A percentile compares a stretch with the other conserved stretches of the same genome.
phyloP scores from a whole-genome alignment of 305 asterid species.

The Lippia alba region DNA sequence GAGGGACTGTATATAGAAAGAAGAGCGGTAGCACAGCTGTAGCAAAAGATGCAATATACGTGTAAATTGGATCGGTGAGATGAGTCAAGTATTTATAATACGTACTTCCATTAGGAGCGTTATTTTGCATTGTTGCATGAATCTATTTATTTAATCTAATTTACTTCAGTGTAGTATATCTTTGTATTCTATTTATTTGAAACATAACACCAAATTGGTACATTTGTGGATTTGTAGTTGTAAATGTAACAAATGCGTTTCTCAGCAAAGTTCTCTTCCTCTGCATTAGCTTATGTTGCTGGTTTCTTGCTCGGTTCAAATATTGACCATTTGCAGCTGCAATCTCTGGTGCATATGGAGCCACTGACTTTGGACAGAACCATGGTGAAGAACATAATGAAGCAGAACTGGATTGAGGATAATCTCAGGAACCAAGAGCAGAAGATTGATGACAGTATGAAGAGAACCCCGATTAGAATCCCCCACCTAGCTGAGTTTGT shows the following conservation, averaged over 20 bases:
- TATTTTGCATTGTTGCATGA: not conserved
- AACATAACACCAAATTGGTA: not conserved
- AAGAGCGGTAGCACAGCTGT: constrained; percentile 44
- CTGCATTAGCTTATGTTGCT: too few species aligned
- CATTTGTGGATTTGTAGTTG: not conserved
- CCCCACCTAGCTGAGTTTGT: constrained; percentile 9
- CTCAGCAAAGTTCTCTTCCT: too few species aligned
- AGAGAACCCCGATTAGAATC: constrained; percentile 13
- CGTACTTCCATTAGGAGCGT: not conserved
- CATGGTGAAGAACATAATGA: constrained; percentile 33
- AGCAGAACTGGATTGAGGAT: constrained; percentile 35
- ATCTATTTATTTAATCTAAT: not conserved
- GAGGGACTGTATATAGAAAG: constrained; percentile 62
- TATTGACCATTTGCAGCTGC: not conserved
- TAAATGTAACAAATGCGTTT: not conserved
- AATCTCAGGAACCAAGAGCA: constrained; percentile 39
- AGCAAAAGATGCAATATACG: constrained; percentile 48
- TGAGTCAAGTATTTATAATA: constrained; percentile 6
- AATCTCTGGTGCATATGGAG: not conserved
- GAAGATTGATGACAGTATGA: constrained; percentile 23
- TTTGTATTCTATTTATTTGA: too few species aligned
- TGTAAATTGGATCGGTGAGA: constrained; percentile 46
- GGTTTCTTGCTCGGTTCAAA: not conserved
- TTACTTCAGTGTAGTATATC: too few species aligned
- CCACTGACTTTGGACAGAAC: constrained; percentile 33